These are phyloP conservation scores for Xylaria flabelliformis DNA, from an alignment of 495 filamentous ascomycete species.

Conservation along the genomic window DNA sequence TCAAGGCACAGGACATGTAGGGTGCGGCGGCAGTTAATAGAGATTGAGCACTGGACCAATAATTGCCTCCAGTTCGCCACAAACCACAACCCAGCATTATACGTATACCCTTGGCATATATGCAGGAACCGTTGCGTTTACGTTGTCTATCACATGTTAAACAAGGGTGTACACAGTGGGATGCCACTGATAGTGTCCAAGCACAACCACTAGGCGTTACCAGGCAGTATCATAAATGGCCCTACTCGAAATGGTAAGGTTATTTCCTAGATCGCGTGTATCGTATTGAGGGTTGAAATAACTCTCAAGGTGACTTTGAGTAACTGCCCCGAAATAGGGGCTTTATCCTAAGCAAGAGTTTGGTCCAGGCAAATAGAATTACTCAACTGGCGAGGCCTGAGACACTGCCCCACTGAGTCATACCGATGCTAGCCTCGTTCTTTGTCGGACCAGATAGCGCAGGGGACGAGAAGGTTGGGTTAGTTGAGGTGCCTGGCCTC, in stretches of 20 bases:
- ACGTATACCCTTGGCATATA: constrained; percentile 13
- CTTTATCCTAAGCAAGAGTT: constrained; percentile 3
- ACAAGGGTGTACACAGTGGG: constrained; percentile 35
- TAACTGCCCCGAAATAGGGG: constrained; percentile 24
- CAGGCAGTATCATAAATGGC: constrained; percentile 10
- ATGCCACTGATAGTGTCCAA: constrained; percentile 29
- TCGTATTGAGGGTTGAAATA: constrained; percentile 16
- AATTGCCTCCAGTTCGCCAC: constrained; percentile 6
- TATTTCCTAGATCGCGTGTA: constrained; percentile 26
- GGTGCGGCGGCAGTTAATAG: neutral
- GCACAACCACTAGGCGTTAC: constrained; percentile 2
- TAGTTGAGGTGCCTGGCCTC: constrained; percentile 14
- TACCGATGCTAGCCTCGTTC: constrained; percentile 39
- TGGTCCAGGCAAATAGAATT: constrained; percentile 25
- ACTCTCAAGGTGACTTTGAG: constrained; percentile 11
- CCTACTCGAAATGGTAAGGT: constrained; percentile 30
- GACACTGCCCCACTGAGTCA: constrained; percentile 35
- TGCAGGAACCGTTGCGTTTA: constrained; percentile 31
- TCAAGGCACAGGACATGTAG: neutral
- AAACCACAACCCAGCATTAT: constrained; percentile 1
- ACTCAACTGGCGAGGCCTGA: constrained; percentile 27
- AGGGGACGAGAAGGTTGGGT: neutral
- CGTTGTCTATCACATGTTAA: constrained; percentile 35
- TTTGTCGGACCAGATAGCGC: constrained; percentile 16
- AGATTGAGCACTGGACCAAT: constrained; percentile 14